A percentile compares a stretch with the other conserved stretches of the same genome.
Evolutionary conservation across 2,329 filamentous ascomycete genomes (phyloP).

Genomic region (Pseudogymnoascus sp.): DNA sequence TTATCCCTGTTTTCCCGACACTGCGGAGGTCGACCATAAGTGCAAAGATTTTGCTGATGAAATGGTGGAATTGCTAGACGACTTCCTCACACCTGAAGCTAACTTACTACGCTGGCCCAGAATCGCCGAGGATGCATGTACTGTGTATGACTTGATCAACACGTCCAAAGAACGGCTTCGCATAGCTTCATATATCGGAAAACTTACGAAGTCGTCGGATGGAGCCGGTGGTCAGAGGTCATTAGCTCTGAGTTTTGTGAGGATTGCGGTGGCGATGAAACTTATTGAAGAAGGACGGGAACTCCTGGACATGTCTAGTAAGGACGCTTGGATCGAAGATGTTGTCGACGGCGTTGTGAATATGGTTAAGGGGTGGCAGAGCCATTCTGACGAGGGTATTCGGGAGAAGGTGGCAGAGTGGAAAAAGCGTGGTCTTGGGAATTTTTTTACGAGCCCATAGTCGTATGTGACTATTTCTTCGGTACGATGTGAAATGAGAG

Average conservation of each 20-base stretch:
- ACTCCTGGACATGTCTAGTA: background rate
- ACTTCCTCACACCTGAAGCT: background rate
- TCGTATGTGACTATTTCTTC: too few species aligned
- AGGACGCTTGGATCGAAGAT: background rate
- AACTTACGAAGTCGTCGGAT: background rate
- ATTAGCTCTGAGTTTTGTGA: slow-evolving; percentile 7
- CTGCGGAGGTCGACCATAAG: background rate
- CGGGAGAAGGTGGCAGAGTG: slow-evolving; percentile 13
- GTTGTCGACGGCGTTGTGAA: background rate
- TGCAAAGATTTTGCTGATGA: slow-evolving; percentile 9
- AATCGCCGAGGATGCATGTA: slow-evolving; percentile 9
- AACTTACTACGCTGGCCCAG: slow-evolving; percentile 11
- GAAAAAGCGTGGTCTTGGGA: slow-evolving; percentile 10
- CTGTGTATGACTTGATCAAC: slow-evolving; percentile 8
- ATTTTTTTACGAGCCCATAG: background rate
- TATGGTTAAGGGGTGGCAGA: slow-evolving; percentile 12
- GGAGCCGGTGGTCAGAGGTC: background rate
- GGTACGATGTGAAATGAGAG: too few species aligned
- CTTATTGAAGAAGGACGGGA: slow-evolving; percentile 7
- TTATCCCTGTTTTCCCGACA: slow-evolving; percentile 8
- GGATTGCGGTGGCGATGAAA: slow-evolving; percentile 11
- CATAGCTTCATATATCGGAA: slow-evolving; percentile 10
- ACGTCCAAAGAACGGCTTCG: slow-evolving; percentile 9
- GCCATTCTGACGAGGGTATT: slow-evolving; percentile 10
- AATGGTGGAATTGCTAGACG: slow-evolving; percentile 5